Evolutionary conservation across 2,329 filamentous ascomycete species (phyloP).

Genomic region (Clarireedia homoeocarpa): DNA sequence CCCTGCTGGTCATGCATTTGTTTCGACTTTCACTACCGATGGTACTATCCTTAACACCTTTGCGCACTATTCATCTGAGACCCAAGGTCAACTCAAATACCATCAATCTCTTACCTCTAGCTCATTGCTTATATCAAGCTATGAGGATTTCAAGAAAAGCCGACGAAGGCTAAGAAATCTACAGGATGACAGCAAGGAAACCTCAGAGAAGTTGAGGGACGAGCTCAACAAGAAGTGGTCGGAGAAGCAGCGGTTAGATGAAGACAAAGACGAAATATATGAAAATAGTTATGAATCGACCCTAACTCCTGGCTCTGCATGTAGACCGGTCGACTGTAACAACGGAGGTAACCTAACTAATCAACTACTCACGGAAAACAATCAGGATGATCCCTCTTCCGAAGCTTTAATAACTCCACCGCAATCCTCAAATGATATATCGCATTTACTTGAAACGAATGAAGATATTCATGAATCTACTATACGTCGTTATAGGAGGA

Average conservation of each 20-base stretch:
- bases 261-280: not conserved
- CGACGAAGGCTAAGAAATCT: not conserved
- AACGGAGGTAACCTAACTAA: slow-evolving; percentile 8
- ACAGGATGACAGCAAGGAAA: not conserved
- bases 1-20: not conserved
- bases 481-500: too few relatives aligned
- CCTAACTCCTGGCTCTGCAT: not conserved
- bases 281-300: not conserved
- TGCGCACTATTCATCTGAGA: slow-evolving; percentile 1
- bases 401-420: too few relatives aligned
- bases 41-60: not conserved
- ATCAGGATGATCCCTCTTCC: too few relatives aligned
- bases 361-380: not conserved
- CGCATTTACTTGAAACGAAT: too few relatives aligned
- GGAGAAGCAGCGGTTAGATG: slow-evolving; percentile 8
- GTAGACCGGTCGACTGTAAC: not conserved
- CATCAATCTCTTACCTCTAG: slow-evolving; percentile 1
- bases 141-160: not conserved
- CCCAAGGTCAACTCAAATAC: not conserved
- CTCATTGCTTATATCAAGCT: slow-evolving; percentile 1
- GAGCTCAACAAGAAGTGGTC: slow-evolving; percentile 6
- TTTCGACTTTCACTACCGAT: not conserved
- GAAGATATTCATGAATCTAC: too few relatives aligned
- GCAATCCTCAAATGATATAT: too few relatives aligned
- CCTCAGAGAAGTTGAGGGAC: slow-evolving; percentile 9